Conservation (phyloP, 2,329 filamentous ascomycete species). For the Allantophomopsis lycopodina region DNA sequence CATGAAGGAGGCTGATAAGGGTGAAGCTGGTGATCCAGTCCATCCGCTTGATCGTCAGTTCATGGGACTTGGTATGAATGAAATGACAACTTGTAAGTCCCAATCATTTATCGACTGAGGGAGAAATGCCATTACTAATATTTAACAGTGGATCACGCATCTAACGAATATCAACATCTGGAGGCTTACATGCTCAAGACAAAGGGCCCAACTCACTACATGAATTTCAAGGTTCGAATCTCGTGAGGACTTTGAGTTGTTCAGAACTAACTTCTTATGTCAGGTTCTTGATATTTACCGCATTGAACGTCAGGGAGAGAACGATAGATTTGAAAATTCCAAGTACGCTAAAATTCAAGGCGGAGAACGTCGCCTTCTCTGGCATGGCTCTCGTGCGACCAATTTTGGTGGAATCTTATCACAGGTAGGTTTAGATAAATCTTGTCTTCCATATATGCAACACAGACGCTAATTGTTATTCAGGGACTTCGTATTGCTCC, state of each 20-base stretch:
- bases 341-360: constrained; percentile 22
- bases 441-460: too few relatives aligned
- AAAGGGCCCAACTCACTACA: constrained; percentile 50
- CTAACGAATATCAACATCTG: constrained; percentile 49
- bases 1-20: constrained; percentile 49
- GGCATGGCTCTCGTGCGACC: constrained; percentile 74
- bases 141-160: too few relatives aligned
- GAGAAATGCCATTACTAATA: too few relatives aligned
- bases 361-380: constrained; percentile 60
- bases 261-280: too few relatives aligned
- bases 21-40: constrained; percentile 28
- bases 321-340: constrained; percentile 49
- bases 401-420: constrained; percentile 79
- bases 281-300: constrained; percentile 66
- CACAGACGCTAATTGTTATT: constrained; percentile 21
- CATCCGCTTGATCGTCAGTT: constrained; percentile 63
- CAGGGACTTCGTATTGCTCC: constrained; percentile 86
- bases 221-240: constrained; percentile 26
- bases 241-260: too few relatives aligned
- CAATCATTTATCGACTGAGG: too few relatives aligned
- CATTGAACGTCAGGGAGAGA: constrained; percentile 63
- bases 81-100: constrained; percentile 46
- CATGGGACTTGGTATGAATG: constrained; percentile 53
- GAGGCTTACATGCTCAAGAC: constrained; percentile 53
- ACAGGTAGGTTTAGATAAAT: too few relatives aligned